These are phyloP conservation scores for Aureobasidium namibiae DNA, from an alignment of 2,329 filamentous ascomycete genomes.

Conservation along the genomic window DNA sequence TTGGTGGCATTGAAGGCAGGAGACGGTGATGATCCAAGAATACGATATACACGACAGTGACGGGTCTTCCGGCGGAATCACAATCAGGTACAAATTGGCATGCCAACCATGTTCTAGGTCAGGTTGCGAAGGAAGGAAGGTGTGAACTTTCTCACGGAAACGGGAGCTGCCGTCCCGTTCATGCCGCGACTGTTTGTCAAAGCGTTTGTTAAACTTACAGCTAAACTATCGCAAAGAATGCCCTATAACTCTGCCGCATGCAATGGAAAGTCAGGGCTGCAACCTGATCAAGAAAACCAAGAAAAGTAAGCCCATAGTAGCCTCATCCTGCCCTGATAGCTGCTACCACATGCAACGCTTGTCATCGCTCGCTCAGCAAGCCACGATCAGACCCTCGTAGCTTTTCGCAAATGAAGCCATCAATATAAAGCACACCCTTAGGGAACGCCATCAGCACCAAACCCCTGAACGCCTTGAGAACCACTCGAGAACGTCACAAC, in stretches of 20 bases:
- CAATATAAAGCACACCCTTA: not conserved
- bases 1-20: too few species aligned
- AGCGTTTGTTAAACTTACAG: not conserved
- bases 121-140: too few species aligned
- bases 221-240: not conserved
- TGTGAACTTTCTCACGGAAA: not conserved
- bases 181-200: not conserved
- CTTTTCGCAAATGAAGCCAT: slow-evolving; percentile 1
- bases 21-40: too few species aligned
- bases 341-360: not conserved
- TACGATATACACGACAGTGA: too few species aligned
- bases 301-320: not conserved
- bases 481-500: not conserved
- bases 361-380: not conserved
- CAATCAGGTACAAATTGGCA: too few species aligned
- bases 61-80: too few species aligned
- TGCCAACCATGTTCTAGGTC: too few species aligned
- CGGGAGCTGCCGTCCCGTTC: not conserved
- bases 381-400: not conserved
- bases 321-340: not conserved
- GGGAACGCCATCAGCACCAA: slow-evolving; percentile 1
- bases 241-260: slow-evolving; percentile 2
- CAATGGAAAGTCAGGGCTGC: not conserved
- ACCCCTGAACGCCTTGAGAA: not conserved
- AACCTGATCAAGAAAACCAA: not conserved